Conservation (phyloP, 805 yeast species). For the Suhomyces tanzawaensis region DNA sequence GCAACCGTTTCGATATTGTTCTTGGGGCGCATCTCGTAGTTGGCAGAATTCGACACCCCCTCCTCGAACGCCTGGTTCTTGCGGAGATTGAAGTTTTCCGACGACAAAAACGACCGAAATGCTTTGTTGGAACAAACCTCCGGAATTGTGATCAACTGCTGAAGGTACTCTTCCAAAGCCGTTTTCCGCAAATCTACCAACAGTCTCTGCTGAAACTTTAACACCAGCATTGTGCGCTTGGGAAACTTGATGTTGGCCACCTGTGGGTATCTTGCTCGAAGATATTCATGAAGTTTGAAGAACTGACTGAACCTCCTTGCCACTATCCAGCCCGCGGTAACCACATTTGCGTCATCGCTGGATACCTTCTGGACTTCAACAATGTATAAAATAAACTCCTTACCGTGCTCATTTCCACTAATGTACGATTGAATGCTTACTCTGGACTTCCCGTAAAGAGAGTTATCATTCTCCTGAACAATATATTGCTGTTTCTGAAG, state of each 20-base stretch:
- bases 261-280: slow-evolving; percentile 51
- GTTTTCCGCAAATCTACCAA: slow-evolving; percentile 62
- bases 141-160: slow-evolving; percentile 54
- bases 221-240: slow-evolving; percentile 57
- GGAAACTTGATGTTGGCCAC: slow-evolving; percentile 54
- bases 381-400: slow-evolving; percentile 66
- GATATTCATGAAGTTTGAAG: slow-evolving; percentile 62
- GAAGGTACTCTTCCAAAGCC: slow-evolving; percentile 62
- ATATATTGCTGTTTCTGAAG: slow-evolving; percentile 75
- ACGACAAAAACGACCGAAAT: slow-evolving; percentile 74
- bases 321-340: slow-evolving; percentile 82
- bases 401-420: slow-evolving; percentile 54
- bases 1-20: slow-evolving; percentile 30
- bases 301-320: slow-evolving; percentile 88
- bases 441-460: slow-evolving; percentile 64
- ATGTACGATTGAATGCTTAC: slow-evolving; percentile 54
- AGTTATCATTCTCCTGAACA: slow-evolving; percentile 79
- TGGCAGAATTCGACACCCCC: slow-evolving; percentile 7
- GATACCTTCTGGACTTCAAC: slow-evolving; percentile 65
- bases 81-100: slow-evolving; percentile 52
- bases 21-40: slow-evolving; percentile 5
- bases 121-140: slow-evolving; percentile 71
- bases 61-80: slow-evolving; percentile 29
- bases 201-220: slow-evolving; percentile 65
- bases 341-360: slow-evolving; percentile 39